A percentile compares a stretch with the other conserved stretches of the same genome.
Evolutionary conservation across 331 rosid genomes (phyloP).

Genomic region (Prunus yedoensis): DNA sequence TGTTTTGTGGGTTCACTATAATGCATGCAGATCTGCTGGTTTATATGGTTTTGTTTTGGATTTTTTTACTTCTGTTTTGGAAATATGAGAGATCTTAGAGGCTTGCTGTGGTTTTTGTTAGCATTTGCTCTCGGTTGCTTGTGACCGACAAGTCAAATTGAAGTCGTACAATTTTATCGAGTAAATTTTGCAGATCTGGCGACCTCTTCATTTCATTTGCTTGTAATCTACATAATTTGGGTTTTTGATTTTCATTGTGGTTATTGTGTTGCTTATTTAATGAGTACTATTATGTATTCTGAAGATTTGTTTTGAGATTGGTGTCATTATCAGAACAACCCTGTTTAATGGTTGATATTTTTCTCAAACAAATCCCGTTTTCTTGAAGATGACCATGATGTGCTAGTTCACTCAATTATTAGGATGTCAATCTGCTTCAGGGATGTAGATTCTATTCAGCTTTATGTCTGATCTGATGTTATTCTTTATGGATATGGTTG

Average conservation of each 20-base stretch:
- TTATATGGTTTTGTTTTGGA: neutral
- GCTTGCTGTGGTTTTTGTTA: neutral
- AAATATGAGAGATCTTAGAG: conserved; percentile 5
- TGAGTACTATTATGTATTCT: too few species aligned
- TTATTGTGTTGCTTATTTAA: neutral
- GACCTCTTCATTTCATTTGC: neutral
- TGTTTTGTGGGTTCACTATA: neutral
- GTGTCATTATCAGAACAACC: neutral
- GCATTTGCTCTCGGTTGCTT: neutral
- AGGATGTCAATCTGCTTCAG: neutral
- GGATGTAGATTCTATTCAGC: neutral
- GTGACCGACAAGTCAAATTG: neutral
- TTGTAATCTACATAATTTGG: neutral
- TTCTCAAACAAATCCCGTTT: neutral
- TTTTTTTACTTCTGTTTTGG: neutral
- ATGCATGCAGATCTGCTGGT: conserved; percentile 49
- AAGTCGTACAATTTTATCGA: neutral
- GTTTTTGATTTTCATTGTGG: neutral
- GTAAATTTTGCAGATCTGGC: conserved; percentile 12
- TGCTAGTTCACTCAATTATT: neutral
- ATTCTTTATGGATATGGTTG: neutral
- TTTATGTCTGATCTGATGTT: neutral
- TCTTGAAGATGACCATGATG: neutral
- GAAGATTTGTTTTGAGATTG: neutral
- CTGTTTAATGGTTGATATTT: neutral